phyloP scores from a whole-genome alignment of 768 basidiomycete genomes.

The Suillus occidentalis region DNA sequence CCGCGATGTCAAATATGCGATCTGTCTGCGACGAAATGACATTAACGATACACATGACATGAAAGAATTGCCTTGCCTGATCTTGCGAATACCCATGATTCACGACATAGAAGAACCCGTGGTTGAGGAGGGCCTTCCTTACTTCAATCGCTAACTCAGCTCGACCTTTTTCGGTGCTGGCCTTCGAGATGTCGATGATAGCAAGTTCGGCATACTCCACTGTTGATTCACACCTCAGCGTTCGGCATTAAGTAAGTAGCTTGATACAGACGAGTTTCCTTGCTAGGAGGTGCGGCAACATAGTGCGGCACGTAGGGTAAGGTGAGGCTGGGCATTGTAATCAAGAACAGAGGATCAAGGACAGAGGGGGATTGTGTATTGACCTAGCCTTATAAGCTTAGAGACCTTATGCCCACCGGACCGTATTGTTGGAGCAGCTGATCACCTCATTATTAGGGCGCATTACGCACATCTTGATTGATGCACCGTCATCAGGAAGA shows the following conservation, averaged over 20 bases:
- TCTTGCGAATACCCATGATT: slow-evolving; percentile 40
- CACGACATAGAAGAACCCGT: slow-evolving; percentile 44
- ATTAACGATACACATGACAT: not conserved
- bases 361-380: not conserved
- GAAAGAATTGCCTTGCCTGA: slow-evolving; percentile 22
- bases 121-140: slow-evolving; percentile 44
- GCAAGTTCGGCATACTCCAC: slow-evolving; percentile 53
- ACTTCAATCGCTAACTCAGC: slow-evolving; percentile 39
- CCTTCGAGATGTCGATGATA: slow-evolving; percentile 50
- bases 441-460: not conserved
- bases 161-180: slow-evolving; percentile 38
- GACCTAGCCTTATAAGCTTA: not conserved
- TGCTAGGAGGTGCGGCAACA: slow-evolving; percentile 34
- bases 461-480: not conserved
- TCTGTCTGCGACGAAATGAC: slow-evolving; percentile 34
- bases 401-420: not conserved
- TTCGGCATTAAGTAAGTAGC: not conserved
- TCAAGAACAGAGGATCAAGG: not conserved
- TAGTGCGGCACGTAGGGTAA: slow-evolving; percentile 39
- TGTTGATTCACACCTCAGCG: slow-evolving; percentile 29
- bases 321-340: slow-evolving; percentile 32
- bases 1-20: slow-evolving; percentile 50
- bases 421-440: not conserved
- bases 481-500: not conserved
- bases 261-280: slow-evolving; percentile 32